Base-by-base conservation (phyloP, 2,329 filamentous ascomycete genomes). In the Sphaerostilbella broomeana region DNA sequence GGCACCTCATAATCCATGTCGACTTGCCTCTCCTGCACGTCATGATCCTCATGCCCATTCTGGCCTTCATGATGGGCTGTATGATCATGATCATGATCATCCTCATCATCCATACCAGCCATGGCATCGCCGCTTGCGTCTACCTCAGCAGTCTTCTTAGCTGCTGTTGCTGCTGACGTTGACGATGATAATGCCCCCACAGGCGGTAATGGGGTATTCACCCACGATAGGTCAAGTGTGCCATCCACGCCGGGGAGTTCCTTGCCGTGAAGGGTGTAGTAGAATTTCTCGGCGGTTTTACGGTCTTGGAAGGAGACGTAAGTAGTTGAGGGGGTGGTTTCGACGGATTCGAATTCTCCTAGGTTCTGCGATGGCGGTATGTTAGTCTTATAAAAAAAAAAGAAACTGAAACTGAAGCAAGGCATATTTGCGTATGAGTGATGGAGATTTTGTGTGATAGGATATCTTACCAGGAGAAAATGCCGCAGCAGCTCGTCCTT, bases 401-500 rank as follows among this genome's bases (percentile, higher is more conserved):
- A 28, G 25, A 28, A 28, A n/a, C 6, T 6, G n/a, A n/a, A n/a
- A n/a, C n/a, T n/a, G n/a, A n/a, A 40, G 30, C 17, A 20, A 4
- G 4, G 8, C 5, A 11, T 5, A n/a, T n/a, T n/a, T n/a, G n/a
- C n/a, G n/a, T n/a, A n/a, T n/a, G n/a, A n/a, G n/a, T n/a, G n/a
- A n/a, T n/a, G n/a, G n/a, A n/a, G n/a, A n/a, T n/a, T n/a, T n/a
- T n/a, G n/a, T n/a, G n/a, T n/a, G n/a, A n/a, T 10, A 24, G 7
- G 12, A 6, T 4, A 5, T 63, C 75, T 61, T 65, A 83, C 79
- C 47, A 86, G 68, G 16, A 90, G 72, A 58, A 83, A 81, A 51
- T 86, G 80, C 45, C 83, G 70, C 29, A 90, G 64, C 19, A 71
- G 69, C 59, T 88, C 84, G 47, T 88, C 80, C 52, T 76, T 77